Conservation (phyloP, 2,329 filamentous ascomycete genomes). For the Beauveria brongniartii region DNA sequence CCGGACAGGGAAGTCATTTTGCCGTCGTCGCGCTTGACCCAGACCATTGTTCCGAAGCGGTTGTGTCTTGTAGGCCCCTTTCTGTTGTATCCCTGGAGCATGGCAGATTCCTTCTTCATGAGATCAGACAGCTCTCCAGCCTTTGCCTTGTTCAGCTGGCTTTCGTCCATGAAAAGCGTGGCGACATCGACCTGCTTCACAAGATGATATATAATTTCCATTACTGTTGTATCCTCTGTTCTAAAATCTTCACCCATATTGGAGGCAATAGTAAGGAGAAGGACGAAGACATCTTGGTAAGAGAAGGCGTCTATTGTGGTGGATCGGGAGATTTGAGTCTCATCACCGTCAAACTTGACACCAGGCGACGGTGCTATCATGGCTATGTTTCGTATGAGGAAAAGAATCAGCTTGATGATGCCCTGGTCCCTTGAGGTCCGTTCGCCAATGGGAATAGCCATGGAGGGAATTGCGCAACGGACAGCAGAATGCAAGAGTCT, state of each 20-base stretch:
- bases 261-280: conserved; percentile 79
- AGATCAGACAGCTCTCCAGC: conserved; percentile 65
- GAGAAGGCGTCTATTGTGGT: conserved; percentile 83
- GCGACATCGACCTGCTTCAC: conserved; percentile 81
- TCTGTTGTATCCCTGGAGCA: conserved; percentile 68
- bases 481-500: conserved; percentile 74
- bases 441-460: conserved; percentile 71
- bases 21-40: conserved; percentile 80
- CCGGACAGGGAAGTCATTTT: conserved; percentile 83
- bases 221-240: conserved; percentile 76
- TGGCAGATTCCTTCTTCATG: conserved; percentile 75
- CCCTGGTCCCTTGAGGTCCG: conserved; percentile 75
- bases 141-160: conserved; percentile 59
- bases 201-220: conserved; percentile 88
- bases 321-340: conserved; percentile 80
- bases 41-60: conserved; percentile 94
- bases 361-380: conserved; percentile 71
- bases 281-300: conserved; percentile 80
- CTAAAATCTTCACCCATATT: conserved; percentile 93
- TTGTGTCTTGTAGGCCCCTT: conserved; percentile 82
- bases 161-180: conserved; percentile 77
- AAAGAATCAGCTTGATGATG: conserved; percentile 83
- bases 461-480: conserved; percentile 73
- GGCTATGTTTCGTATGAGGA: conserved; percentile 81
- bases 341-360: conserved; percentile 74